Conservation (phyloP, 2,329 filamentous ascomycete species). For the Fonsecaea monophora region DNA sequence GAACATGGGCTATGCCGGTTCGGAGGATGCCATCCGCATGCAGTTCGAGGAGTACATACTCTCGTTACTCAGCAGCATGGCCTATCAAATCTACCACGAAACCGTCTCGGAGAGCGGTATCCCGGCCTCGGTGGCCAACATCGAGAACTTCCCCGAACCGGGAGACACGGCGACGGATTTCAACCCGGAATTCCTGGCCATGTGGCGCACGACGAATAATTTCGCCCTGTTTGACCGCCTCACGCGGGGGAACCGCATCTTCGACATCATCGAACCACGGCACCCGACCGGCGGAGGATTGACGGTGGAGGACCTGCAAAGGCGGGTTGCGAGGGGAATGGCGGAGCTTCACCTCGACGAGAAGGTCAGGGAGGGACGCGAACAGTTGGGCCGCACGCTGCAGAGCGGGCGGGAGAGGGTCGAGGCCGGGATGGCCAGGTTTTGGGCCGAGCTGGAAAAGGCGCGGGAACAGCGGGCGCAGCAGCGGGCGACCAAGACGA, state of each 20-base stretch:
- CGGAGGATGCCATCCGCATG: conserved; percentile 94
- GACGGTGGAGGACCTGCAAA: conserved; percentile 91
- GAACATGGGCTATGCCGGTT: conserved; percentile 91
- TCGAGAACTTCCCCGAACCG: conserved; percentile 43
- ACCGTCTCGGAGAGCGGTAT: conserved; percentile 12
- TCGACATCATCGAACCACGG: conserved; percentile 90
- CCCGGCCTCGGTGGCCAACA: conserved; percentile 57
- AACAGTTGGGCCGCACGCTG: conserved; percentile 85
- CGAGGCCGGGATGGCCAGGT: conserved; percentile 29
- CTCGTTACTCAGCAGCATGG: conserved; percentile 83
- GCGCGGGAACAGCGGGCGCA: conserved; percentile 27
- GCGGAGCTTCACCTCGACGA: conserved; percentile 94
- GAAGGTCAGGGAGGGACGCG: conserved; percentile 79
- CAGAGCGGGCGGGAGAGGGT: conserved; percentile 81
- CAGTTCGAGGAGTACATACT: conserved; percentile 98
- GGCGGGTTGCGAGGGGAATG: conserved; percentile 87
- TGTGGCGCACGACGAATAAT: conserved; percentile 87
- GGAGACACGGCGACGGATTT: conserved; percentile 86
- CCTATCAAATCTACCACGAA: conserved; percentile 68
- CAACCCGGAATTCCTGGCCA: conserved; percentile 80
- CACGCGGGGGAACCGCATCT: conserved; percentile 77
- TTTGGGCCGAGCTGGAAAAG: conserved; percentile 37
- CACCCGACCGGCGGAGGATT: conserved; percentile 93
- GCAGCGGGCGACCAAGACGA: conserved; percentile 12
- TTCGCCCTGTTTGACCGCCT: conserved; percentile 84